phyloP scores from a whole-genome alignment of 2,329 filamentous ascomycete species.

The Fusarium ambrosium region DNA sequence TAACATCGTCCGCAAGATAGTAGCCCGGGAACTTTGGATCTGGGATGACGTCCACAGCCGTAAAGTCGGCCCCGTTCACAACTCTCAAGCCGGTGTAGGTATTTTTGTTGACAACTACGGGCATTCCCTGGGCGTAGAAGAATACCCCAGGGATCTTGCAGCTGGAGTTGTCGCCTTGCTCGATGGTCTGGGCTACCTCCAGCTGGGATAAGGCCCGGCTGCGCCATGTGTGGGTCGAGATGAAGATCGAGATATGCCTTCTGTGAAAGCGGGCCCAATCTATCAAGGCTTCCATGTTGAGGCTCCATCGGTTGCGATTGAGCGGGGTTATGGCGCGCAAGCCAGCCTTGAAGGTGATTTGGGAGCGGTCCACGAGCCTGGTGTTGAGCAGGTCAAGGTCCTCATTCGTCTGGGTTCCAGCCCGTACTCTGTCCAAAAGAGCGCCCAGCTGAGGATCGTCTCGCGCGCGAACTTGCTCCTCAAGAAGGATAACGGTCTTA shows the following conservation, averaged over 20 bases:
- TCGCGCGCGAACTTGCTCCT: constrained; percentile 19
- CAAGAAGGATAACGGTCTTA: constrained; percentile 23
- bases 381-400: constrained; percentile 14
- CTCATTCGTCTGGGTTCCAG: constrained; percentile 6
- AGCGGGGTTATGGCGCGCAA: constrained; percentile 29
- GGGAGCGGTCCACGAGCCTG: constrained; percentile 18
- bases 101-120: constrained; percentile 30
- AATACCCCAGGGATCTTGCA: constrained; percentile 25
- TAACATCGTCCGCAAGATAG: constrained; percentile 16
- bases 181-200: constrained; percentile 22
- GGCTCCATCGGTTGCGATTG: constrained; percentile 17
- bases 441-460: constrained; percentile 23
- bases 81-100: constrained; percentile 26
- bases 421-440: too few relatives aligned
- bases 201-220: background rate
- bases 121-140: constrained; percentile 29
- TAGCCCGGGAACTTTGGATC: constrained; percentile 24
- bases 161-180: constrained; percentile 20
- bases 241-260: constrained; percentile 5
- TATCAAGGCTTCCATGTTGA: constrained; percentile 17
- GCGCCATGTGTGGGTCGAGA: constrained; percentile 8
- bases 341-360: constrained; percentile 26
- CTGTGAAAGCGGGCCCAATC: constrained; percentile 19
- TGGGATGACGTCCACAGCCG: constrained; percentile 20
- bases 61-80: constrained; percentile 27